A percentile compares a stretch with the other conserved stretches of the same genome.
These are phyloP conservation scores for Condylostoma magnum DNA, from an alignment of 169 alveolate genomes.

Conservation along the genomic window DNA sequence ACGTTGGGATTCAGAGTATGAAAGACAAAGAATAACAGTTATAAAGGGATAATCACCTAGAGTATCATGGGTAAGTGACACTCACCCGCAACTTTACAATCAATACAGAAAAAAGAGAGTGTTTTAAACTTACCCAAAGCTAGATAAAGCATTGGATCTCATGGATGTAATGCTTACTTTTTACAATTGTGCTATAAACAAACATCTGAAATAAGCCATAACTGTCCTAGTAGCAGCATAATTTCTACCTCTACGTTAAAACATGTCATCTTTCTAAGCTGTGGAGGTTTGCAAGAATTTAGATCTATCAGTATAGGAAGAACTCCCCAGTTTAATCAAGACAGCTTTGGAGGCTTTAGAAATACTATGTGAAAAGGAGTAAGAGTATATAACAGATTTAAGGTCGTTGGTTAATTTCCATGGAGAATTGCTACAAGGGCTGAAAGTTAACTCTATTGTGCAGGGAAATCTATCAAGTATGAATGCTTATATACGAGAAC, in stretches of 20 bases:
- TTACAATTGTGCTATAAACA: not conserved
- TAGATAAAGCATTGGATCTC: not conserved
- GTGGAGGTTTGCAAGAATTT: not conserved
- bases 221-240: not conserved
- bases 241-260: not conserved
- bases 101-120: not conserved
- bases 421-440: no score
- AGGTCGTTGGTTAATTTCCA: no score
- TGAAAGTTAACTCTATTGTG: no score
- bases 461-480: no score
- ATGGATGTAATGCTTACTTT: not conserved
- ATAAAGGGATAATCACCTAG: not conserved
- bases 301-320: not conserved
- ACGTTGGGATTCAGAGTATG: not conserved
- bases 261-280: not conserved
- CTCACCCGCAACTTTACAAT: conserved; percentile 1
- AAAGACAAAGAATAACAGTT: not conserved
- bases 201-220: not conserved
- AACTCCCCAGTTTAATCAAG: not conserved
- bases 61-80: not conserved
- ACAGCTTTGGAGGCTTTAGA: not conserved
- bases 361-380: no score
- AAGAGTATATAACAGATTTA: no score
- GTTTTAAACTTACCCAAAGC: not conserved
- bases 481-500: no score